Evolutionary conservation across 1,284 basidiomycete species (phyloP).

Genomic region (Cryptococcus amylolentus): DNA sequence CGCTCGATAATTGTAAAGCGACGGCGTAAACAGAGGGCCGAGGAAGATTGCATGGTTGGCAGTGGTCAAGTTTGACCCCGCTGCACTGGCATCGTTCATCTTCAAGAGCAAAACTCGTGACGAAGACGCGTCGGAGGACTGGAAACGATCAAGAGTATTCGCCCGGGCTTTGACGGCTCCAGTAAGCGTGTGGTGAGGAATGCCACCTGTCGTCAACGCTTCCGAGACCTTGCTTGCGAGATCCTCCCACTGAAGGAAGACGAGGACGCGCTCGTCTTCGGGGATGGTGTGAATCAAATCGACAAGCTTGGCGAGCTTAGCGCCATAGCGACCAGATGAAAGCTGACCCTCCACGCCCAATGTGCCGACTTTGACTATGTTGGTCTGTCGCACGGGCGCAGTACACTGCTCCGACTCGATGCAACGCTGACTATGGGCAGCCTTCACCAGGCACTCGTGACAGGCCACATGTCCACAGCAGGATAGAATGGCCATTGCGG

Average conservation of each 20-base stretch:
- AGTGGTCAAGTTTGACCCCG: slow-evolving; percentile 84
- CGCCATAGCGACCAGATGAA: slow-evolving; percentile 76
- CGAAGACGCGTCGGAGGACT: slow-evolving; percentile 57
- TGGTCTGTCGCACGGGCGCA: slow-evolving; percentile 68
- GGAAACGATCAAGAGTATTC: slow-evolving; percentile 77
- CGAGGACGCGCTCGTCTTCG: slow-evolving; percentile 72
- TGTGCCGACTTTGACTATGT: slow-evolving; percentile 75
- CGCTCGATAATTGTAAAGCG: slow-evolving; percentile 75
- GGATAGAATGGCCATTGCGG: slow-evolving; percentile 76
- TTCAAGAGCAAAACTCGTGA: slow-evolving; percentile 77
- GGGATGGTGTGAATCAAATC: slow-evolving; percentile 76
- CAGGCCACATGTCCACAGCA: slow-evolving; percentile 88
- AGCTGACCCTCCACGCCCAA: slow-evolving; percentile 77
- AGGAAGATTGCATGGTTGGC: slow-evolving; percentile 95
- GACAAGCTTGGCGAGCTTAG: slow-evolving; percentile 81
- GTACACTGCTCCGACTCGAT: slow-evolving; percentile 67
- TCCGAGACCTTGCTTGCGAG: slow-evolving; percentile 85
- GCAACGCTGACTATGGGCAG: slow-evolving; percentile 75
- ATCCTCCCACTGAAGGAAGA: slow-evolving; percentile 93
- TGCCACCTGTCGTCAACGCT: slow-evolving; percentile 66
- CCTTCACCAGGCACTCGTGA: slow-evolving; percentile 63
- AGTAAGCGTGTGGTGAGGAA: slow-evolving; percentile 75
- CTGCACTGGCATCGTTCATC: slow-evolving; percentile 89
- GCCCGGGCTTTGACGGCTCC: slow-evolving; percentile 73
- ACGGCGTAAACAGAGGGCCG: slow-evolving; percentile 77